Percentiles rank a stretch among this genome's conserved stretches.
Conservation (phyloP, 179 eudicot genomes). For the Spinacia oleracea region DNA sequence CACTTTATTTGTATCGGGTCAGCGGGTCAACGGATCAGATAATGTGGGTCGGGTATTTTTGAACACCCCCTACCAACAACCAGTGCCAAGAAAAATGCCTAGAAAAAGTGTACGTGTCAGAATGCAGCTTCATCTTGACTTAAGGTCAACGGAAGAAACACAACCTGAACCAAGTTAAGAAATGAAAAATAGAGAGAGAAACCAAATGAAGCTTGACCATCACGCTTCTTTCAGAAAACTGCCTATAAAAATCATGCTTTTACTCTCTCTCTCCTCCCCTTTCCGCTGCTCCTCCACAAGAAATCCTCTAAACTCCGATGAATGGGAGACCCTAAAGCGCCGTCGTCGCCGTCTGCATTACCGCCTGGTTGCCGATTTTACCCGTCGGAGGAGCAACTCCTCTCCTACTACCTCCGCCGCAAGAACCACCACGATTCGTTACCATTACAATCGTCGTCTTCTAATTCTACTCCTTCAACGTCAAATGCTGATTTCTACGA, state of each 20-base stretch:
- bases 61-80: no score
- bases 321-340: slow-evolving; percentile 35
- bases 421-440: slow-evolving; percentile 22
- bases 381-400: slow-evolving; percentile 53
- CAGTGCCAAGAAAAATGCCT: no score
- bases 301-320: background rate
- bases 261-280: background rate
- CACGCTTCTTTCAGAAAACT: background rate
- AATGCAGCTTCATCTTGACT: background rate
- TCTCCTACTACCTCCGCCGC: slow-evolving; percentile 41
- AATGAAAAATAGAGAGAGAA: background rate
- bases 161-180: background rate
- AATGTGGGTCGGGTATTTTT: no score
- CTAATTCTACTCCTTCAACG: slow-evolving; percentile 6
- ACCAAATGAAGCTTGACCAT: slow-evolving; percentile 4
- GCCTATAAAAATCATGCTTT: background rate
- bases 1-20: no score
- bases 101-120: background rate
- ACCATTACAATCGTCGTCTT: background rate
- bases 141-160: background rate
- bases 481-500: slow-evolving; percentile 18
- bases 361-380: slow-evolving; percentile 61
- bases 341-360: slow-evolving; percentile 17
- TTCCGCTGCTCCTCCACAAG: background rate
- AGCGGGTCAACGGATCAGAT: no score